Conservation (phyloP, 768 basidiomycete genomes). For the Calocera viscosa region DNA sequence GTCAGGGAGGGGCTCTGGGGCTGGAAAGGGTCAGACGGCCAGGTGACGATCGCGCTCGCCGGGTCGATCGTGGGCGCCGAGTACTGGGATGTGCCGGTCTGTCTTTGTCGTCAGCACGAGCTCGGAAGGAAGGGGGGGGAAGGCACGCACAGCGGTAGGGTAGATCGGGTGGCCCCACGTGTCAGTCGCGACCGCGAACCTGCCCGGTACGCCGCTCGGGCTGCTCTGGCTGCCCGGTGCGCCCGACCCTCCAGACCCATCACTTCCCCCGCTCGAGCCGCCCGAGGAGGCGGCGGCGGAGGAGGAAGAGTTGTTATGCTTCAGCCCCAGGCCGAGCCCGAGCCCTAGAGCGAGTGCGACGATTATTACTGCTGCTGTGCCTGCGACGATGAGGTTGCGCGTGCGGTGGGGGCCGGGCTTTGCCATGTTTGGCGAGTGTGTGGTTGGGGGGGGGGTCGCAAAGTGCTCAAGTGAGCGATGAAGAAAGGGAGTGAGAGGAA, state of each 20-base stretch:
- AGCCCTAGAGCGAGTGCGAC: conserved; percentile 32
- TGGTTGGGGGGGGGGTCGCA: no score
- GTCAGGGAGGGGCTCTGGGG: conserved; percentile 20
- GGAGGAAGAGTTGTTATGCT: conserved; percentile 17
- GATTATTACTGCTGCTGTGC: conserved; percentile 25
- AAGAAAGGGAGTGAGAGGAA: neutral
- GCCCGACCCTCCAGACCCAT: conserved; percentile 13
- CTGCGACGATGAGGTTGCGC: conserved; percentile 8
- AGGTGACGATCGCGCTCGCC: conserved; percentile 26
- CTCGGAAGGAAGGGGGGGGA: neutral
- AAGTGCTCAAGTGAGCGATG: no score
- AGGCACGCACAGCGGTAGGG: conserved; percentile 10
- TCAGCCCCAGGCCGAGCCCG: conserved; percentile 30
- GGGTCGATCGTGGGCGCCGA: conserved; percentile 24
- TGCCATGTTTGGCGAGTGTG: neutral
- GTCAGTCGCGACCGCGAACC: conserved; percentile 20
- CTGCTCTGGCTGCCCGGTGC: conserved; percentile 25
- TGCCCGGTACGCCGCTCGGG: conserved; percentile 25
- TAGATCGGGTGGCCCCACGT: conserved; percentile 26
- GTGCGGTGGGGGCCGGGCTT: neutral
- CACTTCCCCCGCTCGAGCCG: conserved; percentile 10
- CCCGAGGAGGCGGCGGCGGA: conserved; percentile 11
- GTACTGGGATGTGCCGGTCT: conserved; percentile 29
- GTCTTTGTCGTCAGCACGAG: neutral
- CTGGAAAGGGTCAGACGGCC: conserved; percentile 16